Conservation (phyloP, 495 filamentous ascomycete species). For the Parachaetomium inaequale region DNA sequence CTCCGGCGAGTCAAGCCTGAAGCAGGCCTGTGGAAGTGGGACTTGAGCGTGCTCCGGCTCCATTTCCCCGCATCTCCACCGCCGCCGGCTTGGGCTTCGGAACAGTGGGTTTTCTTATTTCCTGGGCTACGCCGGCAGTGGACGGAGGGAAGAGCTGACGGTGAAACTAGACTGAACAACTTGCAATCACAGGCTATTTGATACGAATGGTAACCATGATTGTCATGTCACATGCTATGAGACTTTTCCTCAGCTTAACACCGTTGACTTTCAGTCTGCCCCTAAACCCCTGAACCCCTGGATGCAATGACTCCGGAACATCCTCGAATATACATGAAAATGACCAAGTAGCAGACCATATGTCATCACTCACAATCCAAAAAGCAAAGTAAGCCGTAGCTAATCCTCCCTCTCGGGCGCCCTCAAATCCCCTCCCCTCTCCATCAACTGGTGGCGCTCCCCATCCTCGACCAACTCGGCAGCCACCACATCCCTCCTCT, state of each 20-base stretch:
- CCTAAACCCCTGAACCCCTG: background rate
- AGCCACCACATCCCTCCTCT: constrained; percentile 23
- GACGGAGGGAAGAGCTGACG: too few relatives aligned
- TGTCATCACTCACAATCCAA: background rate
- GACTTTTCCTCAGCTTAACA: too few relatives aligned
- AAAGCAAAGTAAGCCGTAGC: background rate
- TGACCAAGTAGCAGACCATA: background rate
- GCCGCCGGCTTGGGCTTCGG: constrained; percentile 6
- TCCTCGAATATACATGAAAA: background rate
- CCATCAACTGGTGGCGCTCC: constrained; percentile 33
- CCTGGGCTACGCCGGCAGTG: constrained; percentile 10
- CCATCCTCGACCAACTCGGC: constrained; percentile 31
- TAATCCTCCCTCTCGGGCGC: constrained; percentile 34
- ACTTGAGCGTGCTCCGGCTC: background rate
- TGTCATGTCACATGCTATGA: too few relatives aligned
- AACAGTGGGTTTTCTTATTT: constrained; percentile 14
- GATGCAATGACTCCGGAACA: background rate
- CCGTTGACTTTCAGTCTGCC: background rate
- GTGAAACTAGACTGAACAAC: too few relatives aligned
- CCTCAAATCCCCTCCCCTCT: constrained; percentile 34
- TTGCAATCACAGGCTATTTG: too few relatives aligned
- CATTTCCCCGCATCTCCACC: constrained; percentile 15
- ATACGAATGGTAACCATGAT: too few relatives aligned
- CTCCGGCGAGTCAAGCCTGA: background rate
- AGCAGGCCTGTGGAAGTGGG: background rate